These are phyloP conservation scores for Jamesozyma hellenica DNA, from an alignment of 805 yeast species.

Conservation along the genomic window DNA sequence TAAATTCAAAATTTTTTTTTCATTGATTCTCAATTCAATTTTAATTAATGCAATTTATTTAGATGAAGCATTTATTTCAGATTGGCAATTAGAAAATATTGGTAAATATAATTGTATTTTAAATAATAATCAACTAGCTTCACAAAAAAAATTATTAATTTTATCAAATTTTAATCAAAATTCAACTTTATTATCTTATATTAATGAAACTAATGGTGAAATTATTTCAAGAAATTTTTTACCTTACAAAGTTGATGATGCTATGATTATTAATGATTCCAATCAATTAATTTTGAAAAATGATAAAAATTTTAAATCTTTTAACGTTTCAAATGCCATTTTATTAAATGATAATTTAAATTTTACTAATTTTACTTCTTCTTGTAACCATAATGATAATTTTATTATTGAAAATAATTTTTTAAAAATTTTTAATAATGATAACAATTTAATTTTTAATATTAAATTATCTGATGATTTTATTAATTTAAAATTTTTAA, in stretches of 20 bases:
- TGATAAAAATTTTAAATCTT: not conserved
- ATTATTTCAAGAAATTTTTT: conserved; percentile 24
- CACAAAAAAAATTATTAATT: conserved; percentile 15
- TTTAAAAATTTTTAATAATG: conserved; percentile 12
- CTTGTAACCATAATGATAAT: conserved; percentile 13
- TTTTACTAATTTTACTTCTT: conserved; percentile 6
- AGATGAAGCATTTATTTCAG: conserved; percentile 46
- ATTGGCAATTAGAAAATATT: conserved; percentile 43
- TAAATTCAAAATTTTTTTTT: too few species aligned
- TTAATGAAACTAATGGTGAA: conserved; percentile 29
- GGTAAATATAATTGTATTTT: conserved; percentile 32
- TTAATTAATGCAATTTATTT: conserved; percentile 29
- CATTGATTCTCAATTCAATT: not conserved
- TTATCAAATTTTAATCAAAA: conserved; percentile 19
- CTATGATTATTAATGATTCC: conserved; percentile 7
- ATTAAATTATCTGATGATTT: conserved; percentile 12
- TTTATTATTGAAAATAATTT: conserved; percentile 1
- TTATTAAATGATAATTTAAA: not conserved
- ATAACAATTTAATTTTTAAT: conserved; percentile 10
- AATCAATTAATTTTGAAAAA: conserved; percentile 8
- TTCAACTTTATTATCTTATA: conserved; percentile 26
- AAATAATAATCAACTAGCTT: conserved; percentile 3
- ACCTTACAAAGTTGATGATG: conserved; percentile 8
- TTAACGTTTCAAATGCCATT: conserved; percentile 6
- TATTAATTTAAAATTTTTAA: conserved; percentile 10